A percentile compares a stretch with the other conserved stretches of the same genome.
These are phyloP conservation scores for Aureobasidium sp. DNA, from an alignment of 2,329 filamentous ascomycete species.

Conservation along the genomic window DNA sequence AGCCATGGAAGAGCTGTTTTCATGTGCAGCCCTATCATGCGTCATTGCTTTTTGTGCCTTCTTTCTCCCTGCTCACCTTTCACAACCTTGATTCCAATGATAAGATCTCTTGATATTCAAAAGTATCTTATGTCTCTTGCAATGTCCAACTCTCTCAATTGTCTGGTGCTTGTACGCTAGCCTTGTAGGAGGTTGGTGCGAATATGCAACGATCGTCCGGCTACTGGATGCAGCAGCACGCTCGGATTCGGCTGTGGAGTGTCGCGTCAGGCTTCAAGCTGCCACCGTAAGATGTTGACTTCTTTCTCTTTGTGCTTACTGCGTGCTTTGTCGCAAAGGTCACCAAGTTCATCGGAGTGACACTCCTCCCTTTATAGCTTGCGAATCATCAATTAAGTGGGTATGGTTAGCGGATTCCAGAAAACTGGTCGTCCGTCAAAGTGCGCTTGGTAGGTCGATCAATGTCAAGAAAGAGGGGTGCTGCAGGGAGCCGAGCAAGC, in stretches of 20 bases:
- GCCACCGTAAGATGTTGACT: neutral
- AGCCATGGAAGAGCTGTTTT: neutral
- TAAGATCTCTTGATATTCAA: neutral
- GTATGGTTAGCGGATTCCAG: neutral
- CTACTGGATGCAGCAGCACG: neutral
- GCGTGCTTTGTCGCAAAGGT: neutral
- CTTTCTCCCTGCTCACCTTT: neutral
- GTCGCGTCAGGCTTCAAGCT: neutral
- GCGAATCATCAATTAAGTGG: neutral
- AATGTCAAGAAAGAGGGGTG: neutral
- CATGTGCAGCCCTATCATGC: neutral
- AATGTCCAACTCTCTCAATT: neutral
- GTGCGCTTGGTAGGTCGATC: neutral
- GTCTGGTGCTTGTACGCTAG: neutral
- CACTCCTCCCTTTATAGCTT: neutral
- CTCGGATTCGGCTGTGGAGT: neutral
- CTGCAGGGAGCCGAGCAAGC: neutral
- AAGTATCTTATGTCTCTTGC: neutral
- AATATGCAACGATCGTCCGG: neutral
- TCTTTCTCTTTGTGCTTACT: neutral
- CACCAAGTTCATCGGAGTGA: neutral
- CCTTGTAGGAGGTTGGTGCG: neutral
- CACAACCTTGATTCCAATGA: neutral
- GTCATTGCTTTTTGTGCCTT: neutral
- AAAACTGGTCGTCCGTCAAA: neutral